Evolutionary conservation across 2,329 filamentous ascomycete genomes (phyloP).

Genomic region (Alternaria angustiovoidea): DNA sequence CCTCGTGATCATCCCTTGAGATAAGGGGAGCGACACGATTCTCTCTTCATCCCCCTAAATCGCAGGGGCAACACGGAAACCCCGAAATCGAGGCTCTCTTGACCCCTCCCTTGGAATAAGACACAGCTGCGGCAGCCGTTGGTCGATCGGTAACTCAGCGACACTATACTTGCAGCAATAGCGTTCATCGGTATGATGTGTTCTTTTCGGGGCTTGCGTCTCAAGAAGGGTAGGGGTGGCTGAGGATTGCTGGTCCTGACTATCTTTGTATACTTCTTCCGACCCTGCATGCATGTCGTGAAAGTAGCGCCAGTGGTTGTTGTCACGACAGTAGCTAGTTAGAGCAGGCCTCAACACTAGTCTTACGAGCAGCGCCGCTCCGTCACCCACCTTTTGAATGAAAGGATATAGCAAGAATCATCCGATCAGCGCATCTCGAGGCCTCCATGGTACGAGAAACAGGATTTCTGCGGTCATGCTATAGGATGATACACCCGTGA

Average conservation of each 20-base stretch:
- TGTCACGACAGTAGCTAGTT: constrained; percentile 5
- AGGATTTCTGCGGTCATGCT: constrained; percentile 3
- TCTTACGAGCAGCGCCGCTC: not conserved
- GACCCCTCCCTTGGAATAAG: constrained; percentile 14
- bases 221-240: not conserved
- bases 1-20: not conserved
- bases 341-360: constrained; percentile 2
- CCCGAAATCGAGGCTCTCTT: constrained; percentile 16
- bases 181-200: constrained; percentile 7
- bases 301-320: constrained; percentile 3
- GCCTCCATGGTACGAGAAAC: constrained; percentile 6
- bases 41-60: not conserved
- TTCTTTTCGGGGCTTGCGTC: constrained; percentile 8
- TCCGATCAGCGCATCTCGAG: constrained; percentile 8
- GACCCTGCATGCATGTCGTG: constrained; percentile 8
- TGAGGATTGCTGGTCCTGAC: not conserved
- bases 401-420: constrained; percentile 3
- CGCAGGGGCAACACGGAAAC: constrained; percentile 23
- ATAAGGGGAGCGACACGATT: not conserved
- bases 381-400: not conserved
- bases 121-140: constrained; percentile 18
- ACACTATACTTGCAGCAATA: constrained; percentile 9
- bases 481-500: constrained; percentile 5
- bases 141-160: constrained; percentile 17
- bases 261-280: constrained; percentile 9